phyloP scores from a whole-genome alignment of 2,329 filamentous ascomycete species.

The Phialocephala sp. region DNA sequence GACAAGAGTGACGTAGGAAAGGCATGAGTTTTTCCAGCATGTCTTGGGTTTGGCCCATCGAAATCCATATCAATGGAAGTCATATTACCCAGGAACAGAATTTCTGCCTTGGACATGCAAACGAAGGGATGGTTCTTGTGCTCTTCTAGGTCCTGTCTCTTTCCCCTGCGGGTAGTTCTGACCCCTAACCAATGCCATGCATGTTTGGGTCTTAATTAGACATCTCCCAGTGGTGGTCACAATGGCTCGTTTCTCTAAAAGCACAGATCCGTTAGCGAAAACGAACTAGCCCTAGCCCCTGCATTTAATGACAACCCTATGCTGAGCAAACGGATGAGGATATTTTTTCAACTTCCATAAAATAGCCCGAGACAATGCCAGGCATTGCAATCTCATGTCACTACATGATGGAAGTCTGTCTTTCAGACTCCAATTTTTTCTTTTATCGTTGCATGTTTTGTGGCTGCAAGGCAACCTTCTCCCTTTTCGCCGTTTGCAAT shows the following conservation, averaged over 20 bases:
- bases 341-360: background rate
- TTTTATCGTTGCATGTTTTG: background rate
- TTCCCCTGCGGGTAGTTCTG: background rate
- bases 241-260: conserved; percentile 1
- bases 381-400: background rate
- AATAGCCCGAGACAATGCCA: background rate
- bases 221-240: background rate
- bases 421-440: background rate
- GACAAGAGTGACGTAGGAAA: conserved; percentile 1
- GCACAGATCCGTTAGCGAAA: background rate
- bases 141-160: background rate
- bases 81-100: background rate
- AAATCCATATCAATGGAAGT: background rate
- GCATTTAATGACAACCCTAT: conserved; percentile 3
- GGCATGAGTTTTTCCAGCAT: background rate
- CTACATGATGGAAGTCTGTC: background rate
- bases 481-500: background rate
- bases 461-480: background rate
- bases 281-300: background rate
- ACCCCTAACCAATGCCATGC: background rate
- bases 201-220: background rate
- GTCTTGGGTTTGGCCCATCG: background rate
- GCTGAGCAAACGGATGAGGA: background rate
- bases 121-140: background rate
- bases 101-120: background rate